Percentiles rank a stretch among this genome's conserved stretches.
phyloP scores from a whole-genome alignment of 345 rosid genomes.

The Mallotus nudiflorus region DNA sequence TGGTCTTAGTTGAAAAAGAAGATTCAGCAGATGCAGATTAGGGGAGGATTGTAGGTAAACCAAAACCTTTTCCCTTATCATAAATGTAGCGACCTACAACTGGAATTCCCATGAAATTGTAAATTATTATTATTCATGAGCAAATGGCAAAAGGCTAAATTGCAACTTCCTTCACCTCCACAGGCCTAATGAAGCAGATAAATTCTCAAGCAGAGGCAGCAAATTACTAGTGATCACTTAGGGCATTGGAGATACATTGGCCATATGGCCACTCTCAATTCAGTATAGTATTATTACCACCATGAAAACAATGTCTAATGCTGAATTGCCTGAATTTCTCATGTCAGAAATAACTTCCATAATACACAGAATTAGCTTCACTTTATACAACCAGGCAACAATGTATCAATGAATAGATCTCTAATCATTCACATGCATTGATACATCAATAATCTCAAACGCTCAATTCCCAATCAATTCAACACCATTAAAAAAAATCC shows the following conservation, averaged over 20 bases:
- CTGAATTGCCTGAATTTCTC: neutral
- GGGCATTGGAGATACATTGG: neutral
- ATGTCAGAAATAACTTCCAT: neutral
- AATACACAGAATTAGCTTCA: neutral
- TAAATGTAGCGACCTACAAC: too few relatives aligned
- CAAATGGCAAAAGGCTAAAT: neutral
- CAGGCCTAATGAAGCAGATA: neutral
- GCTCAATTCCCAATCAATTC: neutral
- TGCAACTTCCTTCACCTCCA: conserved; percentile 1
- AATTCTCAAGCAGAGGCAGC: neutral
- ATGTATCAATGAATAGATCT: neutral
- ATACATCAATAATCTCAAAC: too few relatives aligned
- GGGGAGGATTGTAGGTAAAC: too few relatives aligned
- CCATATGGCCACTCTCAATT: neutral
- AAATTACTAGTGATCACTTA: neutral
- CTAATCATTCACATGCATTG: too few relatives aligned
- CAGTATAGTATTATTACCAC: neutral
- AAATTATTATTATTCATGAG: too few relatives aligned
- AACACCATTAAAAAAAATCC: neutral
- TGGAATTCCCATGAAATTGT: too few relatives aligned
- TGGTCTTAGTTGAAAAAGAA: too few relatives aligned
- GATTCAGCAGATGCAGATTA: too few relatives aligned
- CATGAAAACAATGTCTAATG: neutral
- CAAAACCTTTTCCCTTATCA: too few relatives aligned
- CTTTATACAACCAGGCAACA: neutral